Conservation (phyloP, 179 eudicot genomes). For the Patellifolia procumbens region DNA sequence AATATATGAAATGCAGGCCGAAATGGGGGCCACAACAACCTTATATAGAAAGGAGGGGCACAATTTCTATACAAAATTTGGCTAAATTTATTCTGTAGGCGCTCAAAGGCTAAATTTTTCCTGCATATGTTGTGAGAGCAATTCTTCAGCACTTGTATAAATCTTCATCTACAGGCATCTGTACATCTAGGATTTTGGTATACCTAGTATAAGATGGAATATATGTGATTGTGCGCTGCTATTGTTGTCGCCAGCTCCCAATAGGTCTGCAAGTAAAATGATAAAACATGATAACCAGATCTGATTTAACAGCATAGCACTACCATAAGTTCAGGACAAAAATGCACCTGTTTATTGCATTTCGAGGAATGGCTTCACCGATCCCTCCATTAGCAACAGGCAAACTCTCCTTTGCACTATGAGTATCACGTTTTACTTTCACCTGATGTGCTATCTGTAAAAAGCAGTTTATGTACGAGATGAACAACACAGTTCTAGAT, state of each 20-base stretch:
- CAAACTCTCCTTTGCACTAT: slow-evolving; percentile 25
- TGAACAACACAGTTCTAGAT: no score
- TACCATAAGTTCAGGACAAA: not conserved
- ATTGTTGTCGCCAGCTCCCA: slow-evolving; percentile 27
- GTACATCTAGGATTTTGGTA: slow-evolving; percentile 33
- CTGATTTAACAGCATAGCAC: not conserved
- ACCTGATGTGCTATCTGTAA: slow-evolving; percentile 28
- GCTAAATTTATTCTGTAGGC: slow-evolving; percentile 5
- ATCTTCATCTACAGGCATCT: slow-evolving; percentile 34
- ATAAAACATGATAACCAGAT: not conserved
- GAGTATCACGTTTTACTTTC: slow-evolving; percentile 21
- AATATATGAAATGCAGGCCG: not conserved
- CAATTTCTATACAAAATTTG: slow-evolving; percentile 35
- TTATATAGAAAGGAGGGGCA: slow-evolving; percentile 10
- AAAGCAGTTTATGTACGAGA: not conserved
- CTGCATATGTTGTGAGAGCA: slow-evolving; percentile 26
- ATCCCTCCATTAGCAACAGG: slow-evolving; percentile 20
- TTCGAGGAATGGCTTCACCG: slow-evolving; percentile 21
- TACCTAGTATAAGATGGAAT: slow-evolving; percentile 12
- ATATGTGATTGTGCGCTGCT: slow-evolving; percentile 3
- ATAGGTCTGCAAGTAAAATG: slow-evolving; percentile 22
- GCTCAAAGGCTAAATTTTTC: slow-evolving; percentile 13
- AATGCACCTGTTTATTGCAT: slow-evolving; percentile 35
- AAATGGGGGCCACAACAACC: slow-evolving; percentile 12
- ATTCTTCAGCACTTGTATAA: slow-evolving; percentile 29